A percentile compares a stretch with the other conserved stretches of the same genome.
These are phyloP conservation scores for Cynara cardunculus DNA, from an alignment of 129 eudicot genomes.

Conservation along the genomic window DNA sequence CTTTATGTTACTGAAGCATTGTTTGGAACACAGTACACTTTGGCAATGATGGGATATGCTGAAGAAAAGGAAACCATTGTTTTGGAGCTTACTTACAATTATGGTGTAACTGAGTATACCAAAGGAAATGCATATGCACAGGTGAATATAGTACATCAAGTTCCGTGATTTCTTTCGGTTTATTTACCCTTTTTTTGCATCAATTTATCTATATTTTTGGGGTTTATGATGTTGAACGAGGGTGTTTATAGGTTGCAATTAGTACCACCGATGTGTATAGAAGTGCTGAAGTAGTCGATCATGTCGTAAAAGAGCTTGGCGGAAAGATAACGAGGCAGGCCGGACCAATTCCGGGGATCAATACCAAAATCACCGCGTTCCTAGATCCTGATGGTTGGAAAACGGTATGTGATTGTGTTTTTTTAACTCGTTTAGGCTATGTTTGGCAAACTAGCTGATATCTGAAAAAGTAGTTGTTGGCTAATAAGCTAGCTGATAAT, in stretches of 20 bases:
- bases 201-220: neutral
- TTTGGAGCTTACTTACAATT: conserved; percentile 86
- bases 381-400: conserved; percentile 99
- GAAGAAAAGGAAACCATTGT: conserved; percentile 71
- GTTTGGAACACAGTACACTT: conserved; percentile 54
- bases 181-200: neutral
- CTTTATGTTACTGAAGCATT: neutral
- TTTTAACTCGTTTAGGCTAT: neutral
- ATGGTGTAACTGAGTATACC: conserved; percentile 83
- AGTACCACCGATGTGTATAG: conserved; percentile 87
- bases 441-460: neutral
- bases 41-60: conserved; percentile 95
- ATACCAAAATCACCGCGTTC: conserved; percentile 75
- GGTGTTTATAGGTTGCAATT: conserved; percentile 59
- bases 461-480: neutral
- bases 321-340: conserved; percentile 86
- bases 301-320: conserved; percentile 76
- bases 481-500: too few relatives aligned
- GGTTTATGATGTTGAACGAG: conserved; percentile 4
- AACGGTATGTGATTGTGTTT: conserved; percentile 54
- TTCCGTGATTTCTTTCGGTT: neutral
- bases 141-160: conserved; percentile 36
- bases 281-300: conserved; percentile 76
- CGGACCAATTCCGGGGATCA: conserved; percentile 88
- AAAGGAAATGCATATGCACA: conserved; percentile 99